Percentiles rank a stretch among this genome's conserved stretches.
Evolutionary conservation across 1,284 basidiomycete species (phyloP).

Genomic region (Blastosporella zonata): DNA sequence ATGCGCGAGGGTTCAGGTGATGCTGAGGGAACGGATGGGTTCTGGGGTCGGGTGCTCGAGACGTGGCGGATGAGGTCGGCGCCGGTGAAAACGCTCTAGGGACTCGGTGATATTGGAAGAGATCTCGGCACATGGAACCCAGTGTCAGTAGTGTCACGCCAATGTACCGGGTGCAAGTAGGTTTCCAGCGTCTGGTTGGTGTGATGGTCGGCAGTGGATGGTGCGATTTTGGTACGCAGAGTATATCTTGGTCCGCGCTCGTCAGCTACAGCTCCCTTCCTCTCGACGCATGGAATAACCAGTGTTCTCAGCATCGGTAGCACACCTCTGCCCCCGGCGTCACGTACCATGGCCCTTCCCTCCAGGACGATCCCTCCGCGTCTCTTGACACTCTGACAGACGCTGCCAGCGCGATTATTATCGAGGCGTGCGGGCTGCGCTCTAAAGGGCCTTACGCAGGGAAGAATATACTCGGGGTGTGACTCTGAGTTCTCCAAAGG

Average conservation of each 20-base stretch:
- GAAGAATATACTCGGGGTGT: conserved; percentile 4
- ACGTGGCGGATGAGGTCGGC: no score
- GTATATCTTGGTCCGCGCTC: conserved; percentile 6
- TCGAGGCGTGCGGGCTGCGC: not conserved
- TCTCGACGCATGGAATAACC: not conserved
- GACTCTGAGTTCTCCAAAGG: not conserved
- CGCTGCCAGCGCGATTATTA: not conserved
- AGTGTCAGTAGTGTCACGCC: no score
- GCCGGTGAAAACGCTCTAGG: no score
- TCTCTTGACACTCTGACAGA: not conserved
- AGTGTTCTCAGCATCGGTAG: conserved; percentile 10
- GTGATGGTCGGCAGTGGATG: not conserved
- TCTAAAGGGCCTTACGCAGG: not conserved
- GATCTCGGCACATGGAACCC: no score
- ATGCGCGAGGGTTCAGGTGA: no score
- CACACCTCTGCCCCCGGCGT: not conserved
- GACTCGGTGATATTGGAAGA: no score
- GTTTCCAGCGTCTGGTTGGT: no score
- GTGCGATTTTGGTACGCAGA: not conserved
- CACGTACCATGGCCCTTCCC: conserved; percentile 2
- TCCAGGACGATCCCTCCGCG: not conserved
- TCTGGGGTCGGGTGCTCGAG: no score
- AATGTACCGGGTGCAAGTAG: no score
- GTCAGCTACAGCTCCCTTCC: not conserved
- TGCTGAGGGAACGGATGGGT: no score